These are phyloP conservation scores for Orobanche coerulescens DNA, from an alignment of 257 asterid species.

Conservation along the genomic window DNA sequence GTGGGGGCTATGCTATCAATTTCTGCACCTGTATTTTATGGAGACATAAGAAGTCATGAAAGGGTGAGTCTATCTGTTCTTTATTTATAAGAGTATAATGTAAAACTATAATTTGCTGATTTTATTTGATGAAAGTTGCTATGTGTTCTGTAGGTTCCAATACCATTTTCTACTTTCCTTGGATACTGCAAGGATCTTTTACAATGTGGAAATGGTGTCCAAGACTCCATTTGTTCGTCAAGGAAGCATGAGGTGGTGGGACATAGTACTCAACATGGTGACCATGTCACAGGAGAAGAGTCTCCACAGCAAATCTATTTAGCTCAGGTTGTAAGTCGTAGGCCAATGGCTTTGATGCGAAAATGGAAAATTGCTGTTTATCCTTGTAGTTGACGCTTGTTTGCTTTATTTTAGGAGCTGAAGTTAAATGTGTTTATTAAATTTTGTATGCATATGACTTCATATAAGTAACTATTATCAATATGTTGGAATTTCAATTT, in stretches of 20 bases:
- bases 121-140: conserved; percentile 11
- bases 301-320: conserved; percentile 69
- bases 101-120: conserved; percentile 8
- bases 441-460: background rate
- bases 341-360: background rate
- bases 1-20: conserved; percentile 91
- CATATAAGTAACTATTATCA: background rate
- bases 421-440: background rate
- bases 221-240: conserved; percentile 28
- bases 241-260: conserved; percentile 27
- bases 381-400: background rate
- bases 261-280: conserved; percentile 28
- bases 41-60: conserved; percentile 94
- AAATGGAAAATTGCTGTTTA: background rate
- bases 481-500: background rate
- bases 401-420: background rate
- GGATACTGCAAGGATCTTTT: conserved; percentile 66
- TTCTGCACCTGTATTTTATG: conserved; percentile 77
- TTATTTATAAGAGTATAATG: background rate
- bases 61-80: conserved; percentile 44
- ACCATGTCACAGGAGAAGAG: conserved; percentile 33
- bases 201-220: conserved; percentile 22
- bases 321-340: conserved; percentile 64
- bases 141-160: conserved; percentile 44
- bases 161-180: conserved; percentile 70